Conservation (phyloP, 495 filamentous ascomycete genomes). For the Podospora sp. region DNA sequence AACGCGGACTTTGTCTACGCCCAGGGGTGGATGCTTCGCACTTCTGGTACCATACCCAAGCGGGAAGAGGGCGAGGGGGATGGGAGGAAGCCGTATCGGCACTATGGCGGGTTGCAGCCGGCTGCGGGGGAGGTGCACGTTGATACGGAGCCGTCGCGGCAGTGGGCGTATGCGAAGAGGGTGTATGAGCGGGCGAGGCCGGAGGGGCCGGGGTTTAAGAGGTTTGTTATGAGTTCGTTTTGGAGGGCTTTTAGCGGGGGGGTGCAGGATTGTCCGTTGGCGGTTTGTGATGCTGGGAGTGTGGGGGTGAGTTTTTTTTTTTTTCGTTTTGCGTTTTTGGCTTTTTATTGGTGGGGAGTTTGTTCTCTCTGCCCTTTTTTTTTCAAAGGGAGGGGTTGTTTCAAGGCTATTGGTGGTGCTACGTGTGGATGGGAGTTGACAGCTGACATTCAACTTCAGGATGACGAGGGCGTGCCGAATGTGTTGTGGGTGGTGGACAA, state of each 20-base stretch:
- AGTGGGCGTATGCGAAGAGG: slow-evolving; percentile 14
- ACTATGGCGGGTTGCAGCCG: slow-evolving; percentile 24
- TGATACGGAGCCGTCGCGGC: slow-evolving; percentile 23
- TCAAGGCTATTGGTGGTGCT: too few species aligned
- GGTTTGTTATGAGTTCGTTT: slow-evolving; percentile 23
- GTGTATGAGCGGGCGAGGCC: slow-evolving; percentile 2
- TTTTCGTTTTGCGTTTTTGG: too few species aligned
- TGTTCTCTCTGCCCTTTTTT: too few species aligned
- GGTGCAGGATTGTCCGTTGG: slow-evolving; percentile 23
- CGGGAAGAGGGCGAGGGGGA: neutral
- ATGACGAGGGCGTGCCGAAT: slow-evolving; percentile 24
- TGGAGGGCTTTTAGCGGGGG: slow-evolving; percentile 22
- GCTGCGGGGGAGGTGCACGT: slow-evolving; percentile 25
- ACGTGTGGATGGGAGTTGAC: too few species aligned
- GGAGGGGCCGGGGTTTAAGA: slow-evolving; percentile 19
- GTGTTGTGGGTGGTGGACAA: slow-evolving; percentile 25
- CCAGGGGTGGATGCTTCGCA: slow-evolving; percentile 24
- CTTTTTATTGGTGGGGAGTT: too few species aligned
- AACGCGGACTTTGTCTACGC: slow-evolving; percentile 16
- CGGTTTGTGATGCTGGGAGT: slow-evolving; percentile 22
- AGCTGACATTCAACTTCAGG: too few species aligned
- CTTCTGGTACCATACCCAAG: slow-evolving; percentile 18
- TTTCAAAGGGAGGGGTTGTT: too few species aligned
- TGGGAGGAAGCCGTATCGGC: slow-evolving; percentile 20
- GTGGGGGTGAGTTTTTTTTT: too few species aligned